Percentiles rank a stretch among this genome's conserved stretches.
Evolutionary conservation across 2,329 filamentous ascomycete species (phyloP).

Genomic region (Neofusicoccum cordaticola): DNA sequence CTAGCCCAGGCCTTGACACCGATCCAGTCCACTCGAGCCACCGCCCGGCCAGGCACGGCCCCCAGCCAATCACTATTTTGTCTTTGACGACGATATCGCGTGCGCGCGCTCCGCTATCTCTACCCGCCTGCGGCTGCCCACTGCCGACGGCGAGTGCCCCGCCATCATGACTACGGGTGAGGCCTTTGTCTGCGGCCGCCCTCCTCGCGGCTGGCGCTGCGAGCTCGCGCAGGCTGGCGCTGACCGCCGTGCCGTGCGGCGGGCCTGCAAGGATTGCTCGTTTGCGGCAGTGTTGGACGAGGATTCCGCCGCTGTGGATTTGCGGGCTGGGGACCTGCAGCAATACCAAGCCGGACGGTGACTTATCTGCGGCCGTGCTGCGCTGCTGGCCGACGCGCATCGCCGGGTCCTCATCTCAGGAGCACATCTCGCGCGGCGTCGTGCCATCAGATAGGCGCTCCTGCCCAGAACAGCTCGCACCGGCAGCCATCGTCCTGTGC

Average conservation of each 20-base stretch:
- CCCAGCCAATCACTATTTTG: constrained; percentile 13
- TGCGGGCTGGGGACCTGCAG: constrained; percentile 13
- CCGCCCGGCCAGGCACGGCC: constrained; percentile 11
- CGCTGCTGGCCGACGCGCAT: background rate
- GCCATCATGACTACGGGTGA: background rate
- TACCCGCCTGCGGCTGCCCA: constrained; percentile 8
- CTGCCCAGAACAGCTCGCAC: constrained; percentile 2
- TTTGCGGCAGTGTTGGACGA: background rate
- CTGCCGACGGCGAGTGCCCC: constrained; percentile 9
- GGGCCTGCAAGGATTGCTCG: constrained; percentile 7
- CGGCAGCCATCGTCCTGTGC: background rate
- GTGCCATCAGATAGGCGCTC: constrained; percentile 5
- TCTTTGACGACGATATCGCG: constrained; percentile 14
- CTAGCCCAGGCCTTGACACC: constrained; percentile 9
- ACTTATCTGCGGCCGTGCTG: constrained; percentile 12
- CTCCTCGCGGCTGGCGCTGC: too few species aligned
- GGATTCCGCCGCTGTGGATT: constrained; percentile 4
- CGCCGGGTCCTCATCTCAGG: background rate
- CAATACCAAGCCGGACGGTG: constrained; percentile 1
- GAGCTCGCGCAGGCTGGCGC: background rate
- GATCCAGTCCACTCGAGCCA: constrained; percentile 15
- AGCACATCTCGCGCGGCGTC: background rate
- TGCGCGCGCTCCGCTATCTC: constrained; percentile 9
- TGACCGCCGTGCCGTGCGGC: background rate
- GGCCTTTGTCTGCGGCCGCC: background rate